Conservation (phyloP, 805 yeast genomes). For the Metschnikowia bowlesiae region DNA sequence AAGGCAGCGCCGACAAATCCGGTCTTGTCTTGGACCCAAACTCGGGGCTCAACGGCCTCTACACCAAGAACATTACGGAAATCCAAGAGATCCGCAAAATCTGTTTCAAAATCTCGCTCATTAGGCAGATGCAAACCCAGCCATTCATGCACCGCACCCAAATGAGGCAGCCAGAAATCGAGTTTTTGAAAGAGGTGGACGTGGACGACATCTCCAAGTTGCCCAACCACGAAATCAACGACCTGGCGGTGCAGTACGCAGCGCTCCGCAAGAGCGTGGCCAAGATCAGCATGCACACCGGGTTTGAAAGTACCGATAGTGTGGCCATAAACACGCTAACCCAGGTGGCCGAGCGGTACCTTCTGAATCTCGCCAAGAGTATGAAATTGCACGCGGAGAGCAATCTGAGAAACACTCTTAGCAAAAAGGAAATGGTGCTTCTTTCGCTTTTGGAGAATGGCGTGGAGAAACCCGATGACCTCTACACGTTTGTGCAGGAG, state of each 20-base stretch:
- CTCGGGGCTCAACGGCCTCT: conserved; percentile 56
- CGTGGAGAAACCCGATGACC: conserved; percentile 67
- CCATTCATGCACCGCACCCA: conserved; percentile 72
- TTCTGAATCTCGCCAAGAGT: conserved; percentile 69
- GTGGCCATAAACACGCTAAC: conserved; percentile 75
- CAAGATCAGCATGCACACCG: conserved; percentile 83
- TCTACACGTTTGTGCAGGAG: conserved; percentile 71
- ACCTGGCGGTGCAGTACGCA: conserved; percentile 57
- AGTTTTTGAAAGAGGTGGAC: conserved; percentile 60
- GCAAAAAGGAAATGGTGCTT: conserved; percentile 44
- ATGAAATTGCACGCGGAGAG: conserved; percentile 71
- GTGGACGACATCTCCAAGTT: conserved; percentile 80
- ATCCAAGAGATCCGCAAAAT: conserved; percentile 86
- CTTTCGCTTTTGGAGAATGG: conserved; percentile 82
- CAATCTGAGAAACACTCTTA: conserved; percentile 41
- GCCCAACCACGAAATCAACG: conserved; percentile 58
- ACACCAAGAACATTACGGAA: conserved; percentile 63
- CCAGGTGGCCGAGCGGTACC: conserved; percentile 76
- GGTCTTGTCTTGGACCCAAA: conserved; percentile 32
- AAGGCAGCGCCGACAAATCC: conserved; percentile 16
- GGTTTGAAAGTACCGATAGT: conserved; percentile 81
- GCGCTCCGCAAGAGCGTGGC: conserved; percentile 67
- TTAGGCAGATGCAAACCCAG: conserved; percentile 86
- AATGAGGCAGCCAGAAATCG: conserved; percentile 64
- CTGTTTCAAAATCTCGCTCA: conserved; percentile 82